phyloP scores from a whole-genome alignment of 1,139 yeast species.

The Meyerozyma guilliermondii region DNA sequence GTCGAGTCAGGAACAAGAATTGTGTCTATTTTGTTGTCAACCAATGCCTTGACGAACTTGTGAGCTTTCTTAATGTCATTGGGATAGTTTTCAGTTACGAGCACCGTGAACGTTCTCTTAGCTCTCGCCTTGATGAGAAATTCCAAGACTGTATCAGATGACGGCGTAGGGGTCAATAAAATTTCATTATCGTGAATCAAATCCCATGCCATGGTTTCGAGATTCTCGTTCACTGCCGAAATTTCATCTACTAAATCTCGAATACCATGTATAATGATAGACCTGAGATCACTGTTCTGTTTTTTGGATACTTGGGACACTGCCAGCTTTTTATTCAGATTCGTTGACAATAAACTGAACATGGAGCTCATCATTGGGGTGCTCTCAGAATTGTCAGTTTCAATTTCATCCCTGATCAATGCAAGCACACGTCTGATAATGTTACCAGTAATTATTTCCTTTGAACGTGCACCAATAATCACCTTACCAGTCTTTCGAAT shows the following conservation, averaged over 20 bases:
- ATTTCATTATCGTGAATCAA: conserved; percentile 94
- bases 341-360: conserved; percentile 78
- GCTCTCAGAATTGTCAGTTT: conserved; percentile 38
- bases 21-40: conserved; percentile 84
- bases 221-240: conserved; percentile 81
- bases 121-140: conserved; percentile 83
- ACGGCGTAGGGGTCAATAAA: conserved; percentile 89
- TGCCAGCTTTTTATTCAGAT: conserved; percentile 20
- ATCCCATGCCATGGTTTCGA: conserved; percentile 86
- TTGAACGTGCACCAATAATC: conserved; percentile 61
- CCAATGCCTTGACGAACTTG: conserved; percentile 70
- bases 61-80: conserved; percentile 76
- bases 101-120: conserved; percentile 86
- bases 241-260: conserved; percentile 92
- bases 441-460: conserved; percentile 85
- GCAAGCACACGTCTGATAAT: conserved; percentile 87
- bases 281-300: conserved; percentile 64
- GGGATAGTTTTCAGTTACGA: conserved; percentile 91
- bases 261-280: conserved; percentile 90
- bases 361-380: conserved; percentile 73
- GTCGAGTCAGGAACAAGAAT: conserved; percentile 91
- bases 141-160: conserved; percentile 81
- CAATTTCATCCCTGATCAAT: conserved; percentile 81
- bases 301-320: conserved; percentile 28
- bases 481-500: conserved; percentile 62